A percentile compares a stretch with the other conserved stretches of the same genome.
phyloP scores from a whole-genome alignment of 805 yeast species.

The Zygotorulaspora danielsina region DNA sequence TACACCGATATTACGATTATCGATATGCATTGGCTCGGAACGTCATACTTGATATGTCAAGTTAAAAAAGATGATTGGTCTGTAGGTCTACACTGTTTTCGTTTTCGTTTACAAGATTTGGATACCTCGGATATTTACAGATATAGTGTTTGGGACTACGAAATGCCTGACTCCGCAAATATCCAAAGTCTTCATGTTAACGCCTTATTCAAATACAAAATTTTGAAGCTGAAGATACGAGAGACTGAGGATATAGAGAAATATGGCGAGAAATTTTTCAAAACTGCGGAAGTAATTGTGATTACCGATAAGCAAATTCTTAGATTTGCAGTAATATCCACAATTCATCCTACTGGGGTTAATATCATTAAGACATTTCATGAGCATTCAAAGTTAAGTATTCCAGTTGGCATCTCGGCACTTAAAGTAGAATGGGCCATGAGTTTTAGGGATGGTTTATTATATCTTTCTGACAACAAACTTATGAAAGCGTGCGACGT shows the following conservation, averaged over 20 bases:
- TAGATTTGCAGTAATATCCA: constrained; percentile 31
- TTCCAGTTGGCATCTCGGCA: constrained; percentile 10
- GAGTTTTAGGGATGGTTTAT: constrained; percentile 24
- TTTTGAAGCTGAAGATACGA: constrained; percentile 21
- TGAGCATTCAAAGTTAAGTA: constrained; percentile 17
- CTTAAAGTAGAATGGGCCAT: constrained; percentile 27
- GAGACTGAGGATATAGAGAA: constrained; percentile 11
- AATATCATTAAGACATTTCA: constrained; percentile 25
- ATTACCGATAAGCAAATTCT: constrained; percentile 17
- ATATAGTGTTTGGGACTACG: constrained; percentile 29
- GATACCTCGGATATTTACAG: constrained; percentile 16
- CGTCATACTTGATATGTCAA: constrained; percentile 29
- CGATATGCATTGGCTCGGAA: constrained; percentile 34
- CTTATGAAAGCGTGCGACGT: constrained; percentile 18
- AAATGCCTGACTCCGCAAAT: constrained; percentile 16
- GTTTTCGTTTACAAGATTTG: constrained; percentile 23
- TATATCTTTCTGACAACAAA: constrained; percentile 20
- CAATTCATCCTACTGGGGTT: constrained; percentile 22
- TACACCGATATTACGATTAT: constrained; percentile 25
- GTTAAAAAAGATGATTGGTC: constrained; percentile 22
- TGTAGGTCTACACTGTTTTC: constrained; percentile 23
- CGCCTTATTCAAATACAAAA: constrained; percentile 22
- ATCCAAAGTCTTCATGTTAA: constrained; percentile 23
- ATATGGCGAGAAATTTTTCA: constrained; percentile 20
- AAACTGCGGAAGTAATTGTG: constrained; percentile 32